Base-by-base conservation (phyloP, 129 eudicot genomes). In the Escallonia rubra region DNA sequence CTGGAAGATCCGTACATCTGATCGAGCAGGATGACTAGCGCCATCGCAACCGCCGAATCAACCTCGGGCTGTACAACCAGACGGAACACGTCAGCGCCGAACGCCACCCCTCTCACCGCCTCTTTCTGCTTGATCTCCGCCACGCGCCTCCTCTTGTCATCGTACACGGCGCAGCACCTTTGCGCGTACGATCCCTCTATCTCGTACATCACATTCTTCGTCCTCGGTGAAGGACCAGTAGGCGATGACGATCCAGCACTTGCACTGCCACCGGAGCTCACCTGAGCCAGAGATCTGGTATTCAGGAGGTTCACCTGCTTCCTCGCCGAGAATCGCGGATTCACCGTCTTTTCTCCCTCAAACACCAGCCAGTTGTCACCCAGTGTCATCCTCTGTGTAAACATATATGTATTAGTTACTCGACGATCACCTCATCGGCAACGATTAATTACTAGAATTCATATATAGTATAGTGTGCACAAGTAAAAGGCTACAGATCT, bases 81-180 rank as follows among this genome's bases (percentile, higher is more conserved):
- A 5, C 74, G 71, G 73, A 89, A 89, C 12, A 89, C 82, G 40
- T 89, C 96, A 4, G 71, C 66, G 0, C 96, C 93, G 7, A 89
- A 79, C 7, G 62, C 73, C 41, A 83, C 79, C 3, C 96, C 96
- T 50, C 66, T 65, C 6, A 70, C 75, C 38, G 90, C 66, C 61
- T 89, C 96, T 60, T 89, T 89, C 60, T 73, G 76, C 63, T 76
- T 86, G 64, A 89, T 79, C 77, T 89, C 96, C 0, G 89, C 89
- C 71, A 89, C 86, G 13, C 66, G 71, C 60, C 85, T 59, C 49
- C 92, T 60, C 65, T 63, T 80, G 43, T 67, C 72, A 46, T 86
- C 89, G 39, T 78, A 86, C 63, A 89, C 66, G 0, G 54, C 55
- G 45, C 87, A 81, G 39, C 79, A 49, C 38, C 96, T 59, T 16